Base-by-base conservation (phyloP, 495 filamentous ascomycete genomes). In the Neurospora sp. region DNA sequence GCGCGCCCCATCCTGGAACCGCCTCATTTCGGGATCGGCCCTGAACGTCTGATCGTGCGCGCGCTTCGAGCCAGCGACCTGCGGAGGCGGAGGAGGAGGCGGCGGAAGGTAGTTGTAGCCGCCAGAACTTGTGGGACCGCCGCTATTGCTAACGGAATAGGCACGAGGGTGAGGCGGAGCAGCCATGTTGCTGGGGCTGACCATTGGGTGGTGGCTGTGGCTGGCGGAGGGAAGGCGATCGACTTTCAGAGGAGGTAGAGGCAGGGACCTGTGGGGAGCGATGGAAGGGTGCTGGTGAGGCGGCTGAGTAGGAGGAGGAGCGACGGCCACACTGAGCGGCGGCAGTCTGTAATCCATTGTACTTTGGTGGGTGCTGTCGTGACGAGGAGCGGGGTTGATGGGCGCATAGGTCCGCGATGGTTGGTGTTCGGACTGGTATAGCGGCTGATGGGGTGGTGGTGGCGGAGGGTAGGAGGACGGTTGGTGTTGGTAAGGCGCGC, bases 381-480 rank as follows among this genome's bases (percentile, higher is more conserved):
- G 77, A 27, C 77, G 78, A 27, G 78, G 73, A 11, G 78, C 74
- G 12, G 77, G 75, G 48, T 68, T 76, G 68, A 77, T 73, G 8
- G 78, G 75, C 14, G 73, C 70, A 70, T 82, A 82, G 27, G 76
- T 69, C 74, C 77, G 78, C 46, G 78, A 73, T 0, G 76, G 74
- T 5, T 77, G 77, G 18, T 80, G 75, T 12, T 76, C 71, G 5
- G 79, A 78, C 48, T 79, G 75, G 9, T 71, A 77, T 0, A 82
- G 80, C 44, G 81, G 77, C 41, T 80, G 81, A 10, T 84, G 78
- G 5, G 84, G 77, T 42, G 86, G 83, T 6, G 84, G 79, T 39
- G 82, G 84, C 31, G 78, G 79, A 1, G 78, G 73, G 31, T 81
- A 82, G 44, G 86, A 84, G 35, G 79, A 73, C 31, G 75, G 71